Base-by-base conservation (phyloP, 306 rosid species). In the Glycine latifolia region DNA sequence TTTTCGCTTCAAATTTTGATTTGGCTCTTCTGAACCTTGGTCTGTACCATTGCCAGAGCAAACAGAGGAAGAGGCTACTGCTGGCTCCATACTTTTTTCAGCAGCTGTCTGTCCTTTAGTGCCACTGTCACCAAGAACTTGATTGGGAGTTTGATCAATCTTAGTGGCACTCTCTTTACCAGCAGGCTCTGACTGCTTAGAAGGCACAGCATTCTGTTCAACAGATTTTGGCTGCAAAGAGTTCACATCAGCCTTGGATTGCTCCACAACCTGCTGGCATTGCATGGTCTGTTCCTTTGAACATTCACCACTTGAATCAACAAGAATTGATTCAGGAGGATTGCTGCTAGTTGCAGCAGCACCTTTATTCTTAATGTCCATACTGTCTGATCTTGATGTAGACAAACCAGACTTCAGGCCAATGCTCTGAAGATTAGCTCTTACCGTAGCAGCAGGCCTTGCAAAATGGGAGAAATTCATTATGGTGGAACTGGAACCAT, bases 391-490 rank as follows among this genome's bases (percentile, higher is more conserved):
- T 82, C 87, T 87, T 39, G 83, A 33, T 16, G 81, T 76, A 87
- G 86, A 67, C 31, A 75, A 83, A 80, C 81, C 81, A 75, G 87
- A 78, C 75, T 76, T 77, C 73, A 73, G 66, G 68, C 94, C 82
- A 37, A 76, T 84, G 79, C 83, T 90, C 76, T 88, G 91, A 87
- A 88, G 87, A 88, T 86, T 91, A 71, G 95, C 89, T 83, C 90
- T 91, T 68, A 80, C 87, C 62, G 87, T 83, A 63, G 92, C 92
- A 65, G 90, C 94, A 56, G 99, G 97, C 83, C 97, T 87, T 62
- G 95, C 92, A 75, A 95, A 95, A 88, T 95, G 97, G 79, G 99
- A 91, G 81, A 95, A 95, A 83, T 95, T 95, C 83, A 93, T 83
- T 43, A 90, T 14, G 52, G 71, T 31, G 58, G 93, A 77, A 81